A percentile compares a stretch with the other conserved stretches of the same genome.
These are phyloP conservation scores for Ogataea polymorpha DNA, from an alignment of 805 yeast genomes.

Conservation along the genomic window DNA sequence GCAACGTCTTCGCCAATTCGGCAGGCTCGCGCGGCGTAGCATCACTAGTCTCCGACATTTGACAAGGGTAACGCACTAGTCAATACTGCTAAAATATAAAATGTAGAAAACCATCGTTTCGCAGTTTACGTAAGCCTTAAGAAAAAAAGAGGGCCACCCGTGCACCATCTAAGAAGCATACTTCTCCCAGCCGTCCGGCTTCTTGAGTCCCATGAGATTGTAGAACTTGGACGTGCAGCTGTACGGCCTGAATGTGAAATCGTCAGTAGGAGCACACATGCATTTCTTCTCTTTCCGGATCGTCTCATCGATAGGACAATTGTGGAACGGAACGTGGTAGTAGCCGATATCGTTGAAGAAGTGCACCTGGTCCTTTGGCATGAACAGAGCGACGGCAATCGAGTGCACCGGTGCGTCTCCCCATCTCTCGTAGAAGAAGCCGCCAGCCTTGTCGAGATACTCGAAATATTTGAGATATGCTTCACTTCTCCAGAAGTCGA, in stretches of 20 bases:
- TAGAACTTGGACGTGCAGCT: conserved; percentile 68
- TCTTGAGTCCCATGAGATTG: conserved; percentile 50
- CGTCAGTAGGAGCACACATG: conserved; percentile 67
- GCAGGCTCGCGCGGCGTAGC: conserved; percentile 12
- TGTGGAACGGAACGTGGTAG: conserved; percentile 75
- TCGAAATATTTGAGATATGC: conserved; percentile 73
- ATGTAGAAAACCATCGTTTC: background rate
- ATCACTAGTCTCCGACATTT: conserved; percentile 9
- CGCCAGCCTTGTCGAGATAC: conserved; percentile 74
- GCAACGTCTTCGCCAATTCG: conserved; percentile 11
- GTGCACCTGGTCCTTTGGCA: conserved; percentile 68
- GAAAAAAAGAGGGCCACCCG: too few species aligned
- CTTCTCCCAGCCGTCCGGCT: conserved; percentile 71
- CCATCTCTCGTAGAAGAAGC: conserved; percentile 93
- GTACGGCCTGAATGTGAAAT: conserved; percentile 73
- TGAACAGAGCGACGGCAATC: conserved; percentile 76
- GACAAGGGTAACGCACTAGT: background rate
- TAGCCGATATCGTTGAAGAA: conserved; percentile 85
- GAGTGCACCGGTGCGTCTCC: conserved; percentile 94
- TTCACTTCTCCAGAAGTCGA: conserved; percentile 70
- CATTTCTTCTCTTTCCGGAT: conserved; percentile 63
- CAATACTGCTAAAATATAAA: background rate
- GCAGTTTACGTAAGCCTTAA: conserved; percentile 2
- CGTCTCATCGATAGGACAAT: conserved; percentile 69
- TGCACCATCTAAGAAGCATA: conserved; percentile 37